phyloP scores from a whole-genome alignment of 1,139 yeast species.

The Arxiozyma slooffiae region DNA sequence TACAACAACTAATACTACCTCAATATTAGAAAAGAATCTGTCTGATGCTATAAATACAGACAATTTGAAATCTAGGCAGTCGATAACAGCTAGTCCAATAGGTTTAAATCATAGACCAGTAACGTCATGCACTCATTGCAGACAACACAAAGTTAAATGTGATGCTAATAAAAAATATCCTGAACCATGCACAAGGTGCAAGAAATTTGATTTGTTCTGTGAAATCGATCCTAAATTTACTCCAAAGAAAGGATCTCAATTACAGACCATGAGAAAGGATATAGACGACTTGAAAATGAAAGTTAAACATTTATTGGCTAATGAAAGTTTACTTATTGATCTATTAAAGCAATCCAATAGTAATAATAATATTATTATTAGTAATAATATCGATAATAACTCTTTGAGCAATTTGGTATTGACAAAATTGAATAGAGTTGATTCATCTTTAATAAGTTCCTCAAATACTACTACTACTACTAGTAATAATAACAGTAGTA shows the following conservation, averaged over 20 bases:
- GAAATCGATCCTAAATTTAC: constrained; percentile 86
- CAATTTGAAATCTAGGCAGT: constrained; percentile 11
- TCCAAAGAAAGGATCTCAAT: constrained; percentile 87
- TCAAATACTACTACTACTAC: no score
- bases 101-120: constrained; percentile 65
- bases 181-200: constrained; percentile 73
- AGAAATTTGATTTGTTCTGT: constrained; percentile 67
- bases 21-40: not conserved
- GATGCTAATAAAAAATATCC: constrained; percentile 83
- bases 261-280: constrained; percentile 74
- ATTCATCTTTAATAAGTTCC: constrained; percentile 32
- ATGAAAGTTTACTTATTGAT: constrained; percentile 41
- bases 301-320: constrained; percentile 63
- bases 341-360: constrained; percentile 18
- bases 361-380: no score
- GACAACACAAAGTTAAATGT: constrained; percentile 91
- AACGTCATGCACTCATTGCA: constrained; percentile 86
- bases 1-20: not conserved
- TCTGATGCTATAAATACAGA: not conserved
- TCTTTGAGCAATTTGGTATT: not conserved
- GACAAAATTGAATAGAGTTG: constrained; percentile 12
- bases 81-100: not conserved
- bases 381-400: not conserved
- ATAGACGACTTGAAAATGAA: constrained; percentile 72
- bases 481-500: no score